Base-by-base conservation (phyloP, 768 basidiomycete species). In the Filobasidium floriforme region DNA sequence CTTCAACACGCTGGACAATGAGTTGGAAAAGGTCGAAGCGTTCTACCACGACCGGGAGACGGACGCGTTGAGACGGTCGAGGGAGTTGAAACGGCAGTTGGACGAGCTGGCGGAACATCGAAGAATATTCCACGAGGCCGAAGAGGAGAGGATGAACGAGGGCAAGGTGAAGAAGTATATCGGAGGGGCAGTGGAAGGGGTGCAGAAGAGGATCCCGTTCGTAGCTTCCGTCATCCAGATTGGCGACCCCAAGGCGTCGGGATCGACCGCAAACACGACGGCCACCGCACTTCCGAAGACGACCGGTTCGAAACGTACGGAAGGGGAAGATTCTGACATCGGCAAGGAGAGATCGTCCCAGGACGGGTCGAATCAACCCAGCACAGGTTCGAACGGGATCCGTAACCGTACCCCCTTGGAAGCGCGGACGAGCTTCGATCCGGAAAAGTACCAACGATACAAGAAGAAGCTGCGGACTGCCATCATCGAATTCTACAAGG, bases 391-490 rank as follows among this genome's bases (percentile, higher is more conserved):
- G 26, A 57, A 26, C 24, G 54, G 29, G 14, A 14, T 15, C 24
- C 54, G 54, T 9, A 32, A 26, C 24, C 54, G 54, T 6, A 24
- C 29, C 18, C 54, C 54, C 12, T 19, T 57, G 54, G 24, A 57
- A 15, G 54, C 18, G 4, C 54, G 54, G 54, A 15, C 54, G 24
- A 32, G 29, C 11, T 82, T 79, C 40, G 84, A 88, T 71, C 90
- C 89, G 0, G 89, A 88, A 54, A 85, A 88, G 63, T 99, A 96
- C 78, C 81, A 85, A 46, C 81, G 85, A 46, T 92, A 93, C n/a
- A 90, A 89, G 80, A 86, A 86, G 76, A 86, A 85, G 73, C 82
- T 99, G 54, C 89, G 89, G 77, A 86, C 85, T 67, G 96, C 94
- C 1, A 83, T 89, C 0, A 71, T 87, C 60, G 91, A 94, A 73